Evolutionary conservation across 2,329 filamentous ascomycete species (phyloP), one percentile per base, ranked within the genome.

Genomic region (Anthostomella pinea): DNA sequence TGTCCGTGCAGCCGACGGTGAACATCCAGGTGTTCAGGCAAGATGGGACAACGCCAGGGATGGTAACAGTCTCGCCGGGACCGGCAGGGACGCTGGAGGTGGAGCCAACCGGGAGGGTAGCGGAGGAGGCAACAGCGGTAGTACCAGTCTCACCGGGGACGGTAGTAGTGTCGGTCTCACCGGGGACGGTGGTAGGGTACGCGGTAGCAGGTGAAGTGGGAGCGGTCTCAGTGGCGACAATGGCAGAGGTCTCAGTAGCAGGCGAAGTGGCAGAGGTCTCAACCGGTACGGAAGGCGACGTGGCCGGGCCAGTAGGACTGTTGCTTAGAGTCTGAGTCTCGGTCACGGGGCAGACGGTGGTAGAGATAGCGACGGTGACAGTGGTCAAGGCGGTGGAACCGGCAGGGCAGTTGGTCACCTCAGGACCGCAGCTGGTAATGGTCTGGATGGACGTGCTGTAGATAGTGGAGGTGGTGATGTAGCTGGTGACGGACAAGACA

Each of bases 21-120:
- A 79, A 77, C 56, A 95, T 67, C 87, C 88, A 96, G 56, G 89
- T 94, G 77, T 91, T 93, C 67, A 97, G 70, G 73, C 91, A 97
- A 59, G 80, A 80, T 46, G 91, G 90, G 32, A 96, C 83, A 30
- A 90, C 77, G 17, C 72, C 67, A 39, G 89, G 88, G 67, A 80
- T 79, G 39, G 71, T 67, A 26, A 74, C 65, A 22, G 71, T 69
- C 57, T 66, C 59, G 9, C 65, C 58, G 29, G 72, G 62, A 23
- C 51, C 51, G 24, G 62, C 42, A 17, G 61, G 52, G 30, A 38
- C 40, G 38, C 46, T 53, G 27, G 49, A 53, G 27, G 50, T 49
- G 43, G 49, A 45, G 23, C 35, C 43, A 48, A 49, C 51, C 22
- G 54, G 53, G 22, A 54, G 58, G 46, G 57, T 63, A 45, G 56